Conservation (phyloP, 2,329 filamentous ascomycete species). For the Coniella vitis region DNA sequence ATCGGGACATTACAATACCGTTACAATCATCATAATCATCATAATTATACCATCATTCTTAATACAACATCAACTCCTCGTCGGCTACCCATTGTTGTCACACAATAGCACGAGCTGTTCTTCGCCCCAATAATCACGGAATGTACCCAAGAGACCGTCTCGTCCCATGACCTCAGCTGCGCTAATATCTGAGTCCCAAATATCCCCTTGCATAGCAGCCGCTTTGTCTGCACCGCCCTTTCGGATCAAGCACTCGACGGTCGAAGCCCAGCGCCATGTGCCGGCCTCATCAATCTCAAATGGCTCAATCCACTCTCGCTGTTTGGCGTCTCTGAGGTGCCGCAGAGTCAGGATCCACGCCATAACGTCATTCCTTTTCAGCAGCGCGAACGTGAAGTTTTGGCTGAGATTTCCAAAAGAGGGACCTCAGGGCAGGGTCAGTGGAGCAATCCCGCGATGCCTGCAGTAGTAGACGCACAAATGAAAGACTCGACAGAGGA, state of each 20-base stretch:
- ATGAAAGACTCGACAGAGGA: constrained; percentile 24
- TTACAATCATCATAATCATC: too few relatives aligned
- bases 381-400: constrained; percentile 20
- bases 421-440: background rate
- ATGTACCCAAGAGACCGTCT: constrained; percentile 1
- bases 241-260: constrained; percentile 23
- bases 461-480: constrained; percentile 18
- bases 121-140: constrained; percentile 3
- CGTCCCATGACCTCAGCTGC: constrained; percentile 22
- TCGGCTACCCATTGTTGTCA: background rate
- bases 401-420: constrained; percentile 6
- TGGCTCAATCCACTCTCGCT: constrained; percentile 25
- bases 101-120: constrained; percentile 2
- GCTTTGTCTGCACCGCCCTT: constrained; percentile 21
- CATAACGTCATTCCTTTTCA: constrained; percentile 17
- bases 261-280: constrained; percentile 24
- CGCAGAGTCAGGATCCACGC: constrained; percentile 26
- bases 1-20: too few relatives aligned
- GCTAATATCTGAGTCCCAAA: constrained; percentile 25
- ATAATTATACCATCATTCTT: background rate
- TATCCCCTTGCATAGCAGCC: constrained; percentile 22
- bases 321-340: constrained; percentile 25
- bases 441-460: constrained; percentile 1
- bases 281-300: constrained; percentile 24
- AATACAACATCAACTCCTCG: background rate